Base-by-base conservation (phyloP, 2,329 filamentous ascomycete species). In the Apiospora aurea region DNA sequence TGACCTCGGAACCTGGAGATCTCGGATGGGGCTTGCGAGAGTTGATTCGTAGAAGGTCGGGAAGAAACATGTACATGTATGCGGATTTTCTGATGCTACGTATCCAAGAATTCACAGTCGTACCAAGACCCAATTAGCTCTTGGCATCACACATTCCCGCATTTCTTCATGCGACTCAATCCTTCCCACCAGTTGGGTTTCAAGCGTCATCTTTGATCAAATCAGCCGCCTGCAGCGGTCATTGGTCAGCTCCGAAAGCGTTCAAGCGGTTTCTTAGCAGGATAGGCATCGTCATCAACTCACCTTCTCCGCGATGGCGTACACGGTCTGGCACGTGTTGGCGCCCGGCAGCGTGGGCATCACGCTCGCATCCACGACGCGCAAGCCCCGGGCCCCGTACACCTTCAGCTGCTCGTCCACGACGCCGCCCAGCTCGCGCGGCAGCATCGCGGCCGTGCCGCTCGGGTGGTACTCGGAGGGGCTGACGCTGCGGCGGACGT, bases 391-490 rank as follows among this genome's bases (percentile, higher is more conserved):
- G 18, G 72, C 70, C 21, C 75, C 74, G 38, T 76, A 70, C 7
- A 76, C 75, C 10, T 68, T 73, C 68, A 78, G 74, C 72, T 72
- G 74, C 0, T 77, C 76, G 72, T 84, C 82, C 0, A 86, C 84
- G 16, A 87, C 83, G 29, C 85, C 85, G 4, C 85, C 85, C 1
- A 83, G 77, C 4, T 80, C 80, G 7, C 79, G 78, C 11, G 81
- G 82, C 70, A 86, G 78, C 81, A 87, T 86, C 18, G 73, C 70
- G 0, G 78, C 77, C 2, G 78, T 80, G 51, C 79, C 79, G 69
- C 75, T 78, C 29, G 77, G 77, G 71, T 81, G 80, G 18, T 75
- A 78, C 67, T 78, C 77, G 57, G 77, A 73, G 67, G 78, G 69
- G 53, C 73, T 46, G 71, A 71, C 18, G 67, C 69, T 64, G 57